Conservation (phyloP, 1,139 yeast species). For the Pichia sp. region DNA sequence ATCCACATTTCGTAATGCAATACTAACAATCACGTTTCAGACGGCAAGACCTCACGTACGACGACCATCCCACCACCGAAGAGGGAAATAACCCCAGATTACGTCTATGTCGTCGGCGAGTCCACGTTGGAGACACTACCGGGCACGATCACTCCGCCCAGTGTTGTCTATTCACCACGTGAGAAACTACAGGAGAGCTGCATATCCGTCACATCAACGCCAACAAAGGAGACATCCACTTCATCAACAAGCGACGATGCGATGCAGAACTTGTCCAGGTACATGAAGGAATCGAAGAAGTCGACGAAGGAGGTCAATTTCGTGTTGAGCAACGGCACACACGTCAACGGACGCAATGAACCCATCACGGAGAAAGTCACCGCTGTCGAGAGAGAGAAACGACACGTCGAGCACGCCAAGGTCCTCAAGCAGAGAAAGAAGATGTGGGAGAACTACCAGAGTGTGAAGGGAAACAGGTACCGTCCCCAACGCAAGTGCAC, state of each 20-base stretch:
- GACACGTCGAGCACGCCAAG: background rate
- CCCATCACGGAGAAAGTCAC: background rate
- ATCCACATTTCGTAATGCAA: too few relatives aligned
- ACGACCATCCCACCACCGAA: background rate
- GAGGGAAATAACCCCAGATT: background rate
- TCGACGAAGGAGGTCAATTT: too few relatives aligned
- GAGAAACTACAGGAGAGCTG: slow-evolving; percentile 17
- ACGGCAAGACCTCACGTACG: too few relatives aligned
- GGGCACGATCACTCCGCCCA: slow-evolving; percentile 29
- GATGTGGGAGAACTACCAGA: slow-evolving; percentile 3
- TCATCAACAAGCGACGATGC: too few relatives aligned
- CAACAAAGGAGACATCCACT: slow-evolving; percentile 18
- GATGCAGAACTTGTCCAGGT: background rate
- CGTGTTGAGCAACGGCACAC: too few relatives aligned
- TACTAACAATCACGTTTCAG: too few relatives aligned
- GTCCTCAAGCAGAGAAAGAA: slow-evolving; percentile 1
- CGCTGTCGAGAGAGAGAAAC: background rate
- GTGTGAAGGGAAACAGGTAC: too few relatives aligned
- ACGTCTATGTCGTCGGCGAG: slow-evolving; percentile 38
- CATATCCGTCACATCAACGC: slow-evolving; percentile 27
- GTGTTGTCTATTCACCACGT: slow-evolving; percentile 22
- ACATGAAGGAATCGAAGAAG: too few relatives aligned
- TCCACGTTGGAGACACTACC: slow-evolving; percentile 31
- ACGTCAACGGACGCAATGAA: background rate
- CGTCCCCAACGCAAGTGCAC: too few relatives aligned